Conservation (phyloP, 495 filamentous ascomycete genomes). For the Annulohypoxylon moriforme region DNA sequence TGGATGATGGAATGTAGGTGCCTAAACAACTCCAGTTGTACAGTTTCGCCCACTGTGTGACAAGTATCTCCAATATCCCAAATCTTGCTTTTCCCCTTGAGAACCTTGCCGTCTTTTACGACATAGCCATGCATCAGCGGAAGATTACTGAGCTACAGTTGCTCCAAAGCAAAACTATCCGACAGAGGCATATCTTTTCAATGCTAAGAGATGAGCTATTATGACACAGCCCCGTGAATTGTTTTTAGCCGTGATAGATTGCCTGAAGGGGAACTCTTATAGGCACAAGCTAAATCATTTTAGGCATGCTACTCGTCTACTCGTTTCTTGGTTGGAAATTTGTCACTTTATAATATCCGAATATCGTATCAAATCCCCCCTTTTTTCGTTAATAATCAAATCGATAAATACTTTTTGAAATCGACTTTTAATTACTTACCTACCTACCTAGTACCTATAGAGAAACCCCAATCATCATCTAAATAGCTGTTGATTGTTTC, state of each 20-base stretch:
- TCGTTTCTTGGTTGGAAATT: background rate
- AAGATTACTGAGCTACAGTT: background rate
- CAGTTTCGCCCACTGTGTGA: background rate
- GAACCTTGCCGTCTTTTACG: background rate
- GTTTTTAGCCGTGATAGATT: background rate
- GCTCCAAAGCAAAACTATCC: background rate
- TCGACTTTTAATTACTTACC: too few species aligned
- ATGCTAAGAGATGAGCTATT: background rate
- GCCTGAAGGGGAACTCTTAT: background rate
- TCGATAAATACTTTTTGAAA: too few species aligned
- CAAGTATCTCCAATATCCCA: background rate
- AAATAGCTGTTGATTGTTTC: too few species aligned
- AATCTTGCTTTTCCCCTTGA: background rate
- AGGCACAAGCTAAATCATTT: background rate
- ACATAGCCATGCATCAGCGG: background rate
- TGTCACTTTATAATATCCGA: background rate
- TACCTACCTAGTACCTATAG: too few species aligned
- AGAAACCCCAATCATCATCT: too few species aligned
- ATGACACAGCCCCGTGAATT: background rate
- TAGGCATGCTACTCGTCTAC: background rate
- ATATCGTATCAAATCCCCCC: background rate
- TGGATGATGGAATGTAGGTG: background rate
- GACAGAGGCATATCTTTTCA: background rate
- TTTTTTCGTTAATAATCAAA: background rate
- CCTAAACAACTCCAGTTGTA: too few species aligned